These are phyloP conservation scores for Poa pratensis DNA, from an alignment of 176 grass and related monocot genomes.

Conservation along the genomic window DNA sequence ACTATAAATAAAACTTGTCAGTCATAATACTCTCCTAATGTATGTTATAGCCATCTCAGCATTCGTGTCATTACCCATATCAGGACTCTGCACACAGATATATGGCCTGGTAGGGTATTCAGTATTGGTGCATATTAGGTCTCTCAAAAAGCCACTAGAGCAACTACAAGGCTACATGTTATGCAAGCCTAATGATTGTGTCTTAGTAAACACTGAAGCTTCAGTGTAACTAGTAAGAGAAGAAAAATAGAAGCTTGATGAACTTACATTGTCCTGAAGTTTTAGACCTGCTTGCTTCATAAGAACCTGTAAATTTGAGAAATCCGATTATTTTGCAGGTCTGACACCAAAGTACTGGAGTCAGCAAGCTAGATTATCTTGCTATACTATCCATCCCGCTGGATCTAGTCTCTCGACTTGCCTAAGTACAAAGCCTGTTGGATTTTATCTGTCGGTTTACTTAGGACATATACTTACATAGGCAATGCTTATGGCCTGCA, in stretches of 20 bases:
- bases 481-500: neutral
- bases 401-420: neutral
- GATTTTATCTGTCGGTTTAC: conserved; percentile 6
- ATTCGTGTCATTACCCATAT: neutral
- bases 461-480: neutral
- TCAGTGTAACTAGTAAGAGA: neutral
- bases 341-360: conserved; percentile 15
- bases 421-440: neutral
- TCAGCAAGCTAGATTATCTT: conserved; percentile 21
- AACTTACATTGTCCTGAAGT: conserved; percentile 79
- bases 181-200: conserved; percentile 11
- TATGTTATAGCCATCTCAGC: conserved; percentile 9
- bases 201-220: neutral
- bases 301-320: conserved; percentile 66
- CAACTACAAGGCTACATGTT: too few species aligned
- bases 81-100: too few species aligned
- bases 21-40: conserved; percentile 5
- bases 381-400: neutral
- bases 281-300: conserved; percentile 90
- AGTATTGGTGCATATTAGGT: too few species aligned
- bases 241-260: neutral
- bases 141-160: too few species aligned
- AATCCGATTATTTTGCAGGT: neutral
- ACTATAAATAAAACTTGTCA: neutral
- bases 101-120: too few species aligned